These are phyloP conservation scores for Papiliotrema laurentii DNA, from an alignment of 1,284 basidiomycete genomes.

Conservation along the genomic window DNA sequence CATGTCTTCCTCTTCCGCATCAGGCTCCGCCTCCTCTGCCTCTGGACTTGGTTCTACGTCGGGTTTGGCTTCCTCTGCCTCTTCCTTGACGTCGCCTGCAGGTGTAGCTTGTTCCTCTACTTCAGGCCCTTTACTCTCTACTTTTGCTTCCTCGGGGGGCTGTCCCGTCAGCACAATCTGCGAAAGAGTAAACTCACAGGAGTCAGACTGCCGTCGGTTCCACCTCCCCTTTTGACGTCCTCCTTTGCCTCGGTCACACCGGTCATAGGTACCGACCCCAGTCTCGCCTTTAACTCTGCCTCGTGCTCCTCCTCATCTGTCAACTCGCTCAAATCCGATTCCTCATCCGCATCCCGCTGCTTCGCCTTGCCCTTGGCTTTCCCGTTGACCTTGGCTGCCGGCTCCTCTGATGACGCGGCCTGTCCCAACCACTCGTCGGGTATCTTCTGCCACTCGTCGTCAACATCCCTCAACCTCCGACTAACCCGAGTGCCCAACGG, in stretches of 20 bases:
- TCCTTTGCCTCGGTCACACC: not conserved
- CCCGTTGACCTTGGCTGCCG: constrained; percentile 7
- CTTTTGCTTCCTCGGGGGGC: not conserved
- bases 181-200: not conserved
- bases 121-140: not conserved
- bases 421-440: constrained; percentile 47
- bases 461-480: constrained; percentile 26
- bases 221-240: not conserved
- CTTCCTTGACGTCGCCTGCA: not conserved
- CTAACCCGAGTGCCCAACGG: constrained; percentile 35
- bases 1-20: constrained; percentile 1
- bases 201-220: not conserved
- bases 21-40: not conserved
- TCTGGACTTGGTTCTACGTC: not conserved
- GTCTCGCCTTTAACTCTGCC: constrained; percentile 12
- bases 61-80: not conserved
- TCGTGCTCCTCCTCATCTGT: constrained; percentile 41
- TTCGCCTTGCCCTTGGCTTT: constrained; percentile 14
- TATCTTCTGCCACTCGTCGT: constrained; percentile 48
- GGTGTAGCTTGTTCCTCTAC: not conserved
- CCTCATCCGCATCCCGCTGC: constrained; percentile 23
- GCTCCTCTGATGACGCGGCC: constrained; percentile 1
- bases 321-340: constrained; percentile 44
- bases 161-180: not conserved
- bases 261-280: not conserved